Percentiles rank a stretch among this genome's conserved stretches.
phyloP scores from a whole-genome alignment of 2,329 filamentous ascomycete species.

The Verticillium zaregamsianum region DNA sequence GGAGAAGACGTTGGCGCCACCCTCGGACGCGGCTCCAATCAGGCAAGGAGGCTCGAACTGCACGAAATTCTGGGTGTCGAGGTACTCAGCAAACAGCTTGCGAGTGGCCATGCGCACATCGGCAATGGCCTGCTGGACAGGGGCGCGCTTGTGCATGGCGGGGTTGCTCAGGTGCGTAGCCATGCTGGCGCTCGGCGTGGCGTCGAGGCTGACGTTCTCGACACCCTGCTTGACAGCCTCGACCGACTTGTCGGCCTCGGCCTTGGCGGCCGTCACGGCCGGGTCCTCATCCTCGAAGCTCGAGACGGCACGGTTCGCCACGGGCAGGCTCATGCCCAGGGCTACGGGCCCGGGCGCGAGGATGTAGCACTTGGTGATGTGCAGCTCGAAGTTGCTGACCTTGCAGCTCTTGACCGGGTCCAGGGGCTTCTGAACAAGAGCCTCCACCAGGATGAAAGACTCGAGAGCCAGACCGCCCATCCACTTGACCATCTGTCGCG shows the following conservation, averaged over 20 bases:
- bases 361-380: conserved; percentile 80
- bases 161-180: conserved; percentile 86
- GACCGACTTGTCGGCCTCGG: conserved; percentile 28
- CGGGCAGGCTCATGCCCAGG: conserved; percentile 53
- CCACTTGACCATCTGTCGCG: conserved; percentile 94
- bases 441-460: conserved; percentile 79
- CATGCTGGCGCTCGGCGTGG: conserved; percentile 70
- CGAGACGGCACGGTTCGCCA: conserved; percentile 49
- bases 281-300: conserved; percentile 56
- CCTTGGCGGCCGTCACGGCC: conserved; percentile 33
- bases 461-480: conserved; percentile 70
- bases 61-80: conserved; percentile 69
- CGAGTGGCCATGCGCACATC: conserved; percentile 53
- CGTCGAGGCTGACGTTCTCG: conserved; percentile 34
- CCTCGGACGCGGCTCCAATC: conserved; percentile 86
- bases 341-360: conserved; percentile 60
- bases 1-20: conserved; percentile 86
- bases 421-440: conserved; percentile 72
- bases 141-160: conserved; percentile 86
- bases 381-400: conserved; percentile 77
- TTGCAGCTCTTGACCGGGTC: conserved; percentile 86
- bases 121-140: conserved; percentile 82
- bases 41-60: conserved; percentile 88
- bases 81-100: conserved; percentile 73
- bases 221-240: conserved; percentile 36